These are phyloP conservation scores for Asterochloris erici DNA, from an alignment of 139 green algal species.

Conservation along the genomic window DNA sequence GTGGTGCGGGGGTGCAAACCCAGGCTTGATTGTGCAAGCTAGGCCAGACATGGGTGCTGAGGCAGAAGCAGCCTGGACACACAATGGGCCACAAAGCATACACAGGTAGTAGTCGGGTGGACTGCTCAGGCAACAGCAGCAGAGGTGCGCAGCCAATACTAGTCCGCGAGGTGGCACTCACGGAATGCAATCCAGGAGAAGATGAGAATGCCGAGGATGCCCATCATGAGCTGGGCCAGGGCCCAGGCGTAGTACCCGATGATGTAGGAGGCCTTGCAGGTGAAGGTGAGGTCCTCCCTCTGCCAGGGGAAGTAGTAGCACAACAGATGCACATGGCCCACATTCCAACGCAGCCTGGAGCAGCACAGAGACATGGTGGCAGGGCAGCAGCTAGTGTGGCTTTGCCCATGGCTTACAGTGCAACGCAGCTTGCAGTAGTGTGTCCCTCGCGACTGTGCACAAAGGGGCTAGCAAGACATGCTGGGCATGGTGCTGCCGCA, in stretches of 20 bases:
- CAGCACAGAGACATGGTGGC: neutral
- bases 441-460: too few species aligned
- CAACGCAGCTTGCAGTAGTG: too few species aligned
- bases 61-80: too few species aligned
- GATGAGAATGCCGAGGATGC: neutral
- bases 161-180: neutral
- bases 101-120: too few species aligned
- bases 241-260: slow-evolving; percentile 1
- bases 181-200: neutral
- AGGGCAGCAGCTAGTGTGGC: too few species aligned
- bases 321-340: neutral
- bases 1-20: neutral
- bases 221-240: neutral
- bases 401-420: too few species aligned
- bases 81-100: too few species aligned
- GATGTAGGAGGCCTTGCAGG: neutral
- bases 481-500: neutral
- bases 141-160: neutral
- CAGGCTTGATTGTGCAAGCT: neutral
- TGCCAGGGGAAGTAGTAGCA: neutral
- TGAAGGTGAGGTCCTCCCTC: neutral
- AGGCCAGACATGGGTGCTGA: neutral
- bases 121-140: too few species aligned
- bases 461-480: neutral
- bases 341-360: neutral